Conservation (phyloP, 1,284 basidiomycete species). For the Pseudozyma sp. region DNA sequence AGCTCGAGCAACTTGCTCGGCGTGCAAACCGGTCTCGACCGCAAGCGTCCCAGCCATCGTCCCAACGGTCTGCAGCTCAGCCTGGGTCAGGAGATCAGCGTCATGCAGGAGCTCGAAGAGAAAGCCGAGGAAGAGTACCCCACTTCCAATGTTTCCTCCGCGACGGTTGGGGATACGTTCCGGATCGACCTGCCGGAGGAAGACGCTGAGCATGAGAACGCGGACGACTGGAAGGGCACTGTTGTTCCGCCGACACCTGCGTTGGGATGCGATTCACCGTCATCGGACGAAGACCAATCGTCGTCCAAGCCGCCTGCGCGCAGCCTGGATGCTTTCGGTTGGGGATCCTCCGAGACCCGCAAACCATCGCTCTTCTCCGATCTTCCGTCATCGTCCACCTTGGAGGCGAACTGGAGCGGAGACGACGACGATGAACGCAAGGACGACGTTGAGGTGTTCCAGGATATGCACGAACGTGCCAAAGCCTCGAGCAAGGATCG, state of each 20-base stretch:
- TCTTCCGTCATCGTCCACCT: slow-evolving; percentile 25
- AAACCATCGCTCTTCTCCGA: slow-evolving; percentile 36
- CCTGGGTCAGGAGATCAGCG: slow-evolving; percentile 47
- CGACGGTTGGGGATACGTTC: slow-evolving; percentile 22
- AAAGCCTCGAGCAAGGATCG: slow-evolving; percentile 38
- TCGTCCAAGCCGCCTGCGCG: slow-evolving; percentile 19
- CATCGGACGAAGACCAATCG: slow-evolving; percentile 19
- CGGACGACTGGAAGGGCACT: slow-evolving; percentile 33
- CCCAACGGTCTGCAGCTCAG: slow-evolving; percentile 50
- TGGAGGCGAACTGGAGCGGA: slow-evolving; percentile 50
- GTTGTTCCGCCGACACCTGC: slow-evolving; percentile 48
- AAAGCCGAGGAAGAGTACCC: slow-evolving; percentile 39
- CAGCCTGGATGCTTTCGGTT: slow-evolving; percentile 40
- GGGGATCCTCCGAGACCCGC: slow-evolving; percentile 31
- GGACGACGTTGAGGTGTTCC: slow-evolving; percentile 32
- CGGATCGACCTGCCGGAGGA: slow-evolving; percentile 24
- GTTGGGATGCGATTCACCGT: slow-evolving; percentile 38
- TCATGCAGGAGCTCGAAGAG: slow-evolving; percentile 51
- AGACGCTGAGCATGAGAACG: not conserved
- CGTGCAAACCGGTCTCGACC: slow-evolving; percentile 31
- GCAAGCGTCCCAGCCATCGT: slow-evolving; percentile 39
- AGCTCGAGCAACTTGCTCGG: slow-evolving; percentile 31
- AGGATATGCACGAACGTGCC: slow-evolving; percentile 30
- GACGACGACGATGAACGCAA: slow-evolving; percentile 45
- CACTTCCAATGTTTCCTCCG: slow-evolving; percentile 25